Evolutionary conservation across 1,284 basidiomycete genomes (phyloP), one percentile per base, ranked within the genome.

Genomic region (Pseudozyma pruni): DNA sequence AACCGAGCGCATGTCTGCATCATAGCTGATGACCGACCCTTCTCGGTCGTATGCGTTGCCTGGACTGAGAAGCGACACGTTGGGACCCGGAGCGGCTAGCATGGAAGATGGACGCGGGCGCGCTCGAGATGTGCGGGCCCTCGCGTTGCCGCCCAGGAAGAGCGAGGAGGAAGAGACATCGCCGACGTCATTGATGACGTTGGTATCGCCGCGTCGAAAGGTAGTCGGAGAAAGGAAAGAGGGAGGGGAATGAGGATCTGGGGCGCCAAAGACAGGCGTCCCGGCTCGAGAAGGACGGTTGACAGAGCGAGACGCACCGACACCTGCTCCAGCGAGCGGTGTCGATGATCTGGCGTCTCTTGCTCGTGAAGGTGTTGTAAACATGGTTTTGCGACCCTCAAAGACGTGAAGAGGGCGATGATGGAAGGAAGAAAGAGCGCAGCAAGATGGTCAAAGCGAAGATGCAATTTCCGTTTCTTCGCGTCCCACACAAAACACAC

Each of bases 361-460:
- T n/a, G 55, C 50, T 54, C 56, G 38, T 8, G 63, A 67, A 11
- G 69, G 69, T 17, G 69, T 67, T 1, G 69, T 63, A 39, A 72
- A 72, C 69, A 72, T 72, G 33, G 33, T 35, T 14, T 6, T 17
- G 8, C 33, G 11, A 6, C 16, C 8, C 14, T 35, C 11, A 14
- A n/a, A 35, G 34, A 35, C n/a, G 14, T 8, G 29, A 42, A 5
- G 23, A 17, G 44, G 27, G 13, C 29, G 34, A 10, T 11, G 33
- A 4, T 23, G 11, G 32, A 20, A 10, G 5, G 7, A 17, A 34
- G 32, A 35, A 20, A 9, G 10, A 16, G 7, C 29, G 17, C 22
- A 22, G 13, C 14, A 22, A n/a, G 4, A 35, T 63, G 60, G 60
- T 63, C 60, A 63, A 63, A 63, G 60, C 60, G 47, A 51, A 44